phyloP scores from a whole-genome alignment of 495 filamentous ascomycete species.

The Chaetomidium leptoderma region DNA sequence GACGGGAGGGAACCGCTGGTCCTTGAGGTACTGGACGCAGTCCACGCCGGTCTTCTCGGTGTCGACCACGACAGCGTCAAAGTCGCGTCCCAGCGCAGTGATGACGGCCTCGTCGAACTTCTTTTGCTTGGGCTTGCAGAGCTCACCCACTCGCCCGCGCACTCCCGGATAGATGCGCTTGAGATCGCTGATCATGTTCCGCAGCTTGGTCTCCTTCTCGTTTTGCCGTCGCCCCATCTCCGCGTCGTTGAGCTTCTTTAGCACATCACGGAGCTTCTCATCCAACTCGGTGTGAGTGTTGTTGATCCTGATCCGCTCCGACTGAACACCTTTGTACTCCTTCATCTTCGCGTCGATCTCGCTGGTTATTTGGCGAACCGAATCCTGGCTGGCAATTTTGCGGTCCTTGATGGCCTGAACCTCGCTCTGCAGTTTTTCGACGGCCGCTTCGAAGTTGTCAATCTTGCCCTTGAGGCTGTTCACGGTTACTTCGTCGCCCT shows the following conservation, averaged over 20 bases:
- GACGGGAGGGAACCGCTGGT: constrained; percentile 76
- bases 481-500: constrained; percentile 83
- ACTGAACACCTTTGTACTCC: constrained; percentile 75
- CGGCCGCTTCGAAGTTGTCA: constrained; percentile 66
- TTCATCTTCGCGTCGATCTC: constrained; percentile 90
- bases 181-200: constrained; percentile 75
- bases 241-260: constrained; percentile 74
- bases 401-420: constrained; percentile 64
- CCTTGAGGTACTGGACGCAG: constrained; percentile 89
- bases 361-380: constrained; percentile 60
- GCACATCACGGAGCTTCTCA: constrained; percentile 78
- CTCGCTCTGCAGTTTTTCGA: constrained; percentile 69
- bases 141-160: constrained; percentile 80
- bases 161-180: constrained; percentile 92
- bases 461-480: constrained; percentile 84
- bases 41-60: constrained; percentile 90
- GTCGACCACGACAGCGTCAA: constrained; percentile 94
- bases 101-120: constrained; percentile 91
- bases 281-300: constrained; percentile 83
- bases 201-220: constrained; percentile 69
- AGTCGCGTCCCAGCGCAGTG: constrained; percentile 86
- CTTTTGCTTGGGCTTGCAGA: constrained; percentile 94
- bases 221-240: constrained; percentile 78
- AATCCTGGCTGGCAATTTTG: constrained; percentile 53
- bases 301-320: constrained; percentile 72